phyloP scores from a whole-genome alignment of 2,329 filamentous ascomycete species.

The Penicillium olsonii region DNA sequence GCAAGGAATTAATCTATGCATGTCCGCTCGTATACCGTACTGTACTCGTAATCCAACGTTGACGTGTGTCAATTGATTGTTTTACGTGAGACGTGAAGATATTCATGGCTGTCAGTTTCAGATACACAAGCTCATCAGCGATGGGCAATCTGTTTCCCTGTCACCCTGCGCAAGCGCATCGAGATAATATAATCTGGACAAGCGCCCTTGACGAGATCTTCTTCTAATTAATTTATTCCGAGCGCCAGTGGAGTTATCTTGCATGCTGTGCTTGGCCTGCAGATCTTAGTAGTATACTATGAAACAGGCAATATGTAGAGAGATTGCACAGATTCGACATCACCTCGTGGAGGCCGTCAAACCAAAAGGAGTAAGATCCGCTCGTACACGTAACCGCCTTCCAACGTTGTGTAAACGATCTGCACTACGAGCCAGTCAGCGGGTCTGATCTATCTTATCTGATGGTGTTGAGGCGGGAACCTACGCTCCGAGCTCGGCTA shows the following conservation, averaged over 20 bases:
- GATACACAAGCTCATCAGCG: background rate
- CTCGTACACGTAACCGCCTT: background rate
- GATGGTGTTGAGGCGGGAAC: background rate
- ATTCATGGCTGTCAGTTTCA: background rate
- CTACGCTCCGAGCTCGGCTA: background rate
- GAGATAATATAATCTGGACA: background rate
- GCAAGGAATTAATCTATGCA: background rate
- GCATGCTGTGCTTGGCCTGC: background rate
- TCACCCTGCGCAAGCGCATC: background rate
- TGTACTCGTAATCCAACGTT: background rate
- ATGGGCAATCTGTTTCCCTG: background rate
- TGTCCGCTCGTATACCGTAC: background rate
- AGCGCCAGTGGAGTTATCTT: background rate
- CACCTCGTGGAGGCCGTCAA: background rate
- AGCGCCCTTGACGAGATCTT: background rate
- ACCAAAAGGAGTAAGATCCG: background rate
- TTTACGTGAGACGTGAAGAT: background rate
- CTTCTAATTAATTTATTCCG: background rate
- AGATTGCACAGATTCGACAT: background rate
- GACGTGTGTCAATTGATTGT: background rate
- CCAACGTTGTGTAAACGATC: background rate
- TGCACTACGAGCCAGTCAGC: background rate
- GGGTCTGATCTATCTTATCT: background rate
- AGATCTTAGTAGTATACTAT: background rate
- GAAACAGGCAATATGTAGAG: background rate